Percentiles rank a stretch among this genome's conserved stretches.
Conservation (phyloP, 1,284 basidiomycete genomes). For the Rhodotorula mucilaginosa region DNA sequence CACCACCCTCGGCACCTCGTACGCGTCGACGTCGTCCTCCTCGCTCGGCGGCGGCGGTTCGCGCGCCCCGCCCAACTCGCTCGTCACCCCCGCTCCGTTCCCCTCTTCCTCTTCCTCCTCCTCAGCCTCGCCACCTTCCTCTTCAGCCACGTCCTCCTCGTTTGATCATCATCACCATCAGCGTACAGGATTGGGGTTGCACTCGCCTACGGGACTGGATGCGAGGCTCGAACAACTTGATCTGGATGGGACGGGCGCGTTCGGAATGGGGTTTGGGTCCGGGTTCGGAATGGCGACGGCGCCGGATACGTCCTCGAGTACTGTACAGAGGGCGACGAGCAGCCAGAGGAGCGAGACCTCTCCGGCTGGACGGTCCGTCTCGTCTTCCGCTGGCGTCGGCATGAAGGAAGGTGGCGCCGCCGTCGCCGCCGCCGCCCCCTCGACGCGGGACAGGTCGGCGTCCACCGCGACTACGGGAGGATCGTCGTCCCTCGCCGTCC, state of each 20-base stretch:
- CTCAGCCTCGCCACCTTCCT: not conserved
- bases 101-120: not conserved
- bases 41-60: not conserved
- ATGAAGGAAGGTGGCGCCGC: no score
- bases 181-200: not conserved
- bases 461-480: not conserved
- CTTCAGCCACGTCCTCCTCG: not conserved
- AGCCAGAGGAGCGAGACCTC: not conserved
- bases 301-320: not conserved
- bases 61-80: constrained; percentile 4
- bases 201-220: not conserved
- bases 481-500: not conserved
- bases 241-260: not conserved
- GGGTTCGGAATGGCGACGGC: not conserved
- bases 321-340: not conserved
- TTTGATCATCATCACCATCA: not conserved
- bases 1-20: constrained; percentile 14
- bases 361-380: not conserved
- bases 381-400: no score
- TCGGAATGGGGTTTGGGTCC: no score
- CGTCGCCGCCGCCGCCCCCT: no score
- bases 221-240: constrained; percentile 1
- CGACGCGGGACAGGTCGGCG: not conserved
- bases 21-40: constrained; percentile 5
- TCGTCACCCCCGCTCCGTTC: not conserved